These are phyloP conservation scores for Trypanosoma vivax DNA, from an alignment of 208 protist genomes.

Conservation along the genomic window DNA sequence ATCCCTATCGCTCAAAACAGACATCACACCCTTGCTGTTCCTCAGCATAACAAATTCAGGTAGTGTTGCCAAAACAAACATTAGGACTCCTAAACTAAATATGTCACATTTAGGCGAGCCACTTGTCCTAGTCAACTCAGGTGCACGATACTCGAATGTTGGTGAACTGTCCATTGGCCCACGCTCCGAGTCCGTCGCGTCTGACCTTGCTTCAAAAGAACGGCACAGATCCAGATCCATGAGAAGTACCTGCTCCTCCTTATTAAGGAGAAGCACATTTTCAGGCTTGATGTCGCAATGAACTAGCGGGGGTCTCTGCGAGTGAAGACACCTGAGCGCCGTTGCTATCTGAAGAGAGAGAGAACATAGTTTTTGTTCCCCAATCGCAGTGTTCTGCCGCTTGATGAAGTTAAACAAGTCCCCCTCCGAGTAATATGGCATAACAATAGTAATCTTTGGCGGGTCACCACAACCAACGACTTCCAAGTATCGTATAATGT, in stretches of 20 bases:
- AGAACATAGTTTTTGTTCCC: conserved; percentile 62
- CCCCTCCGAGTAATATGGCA: conserved; percentile 81
- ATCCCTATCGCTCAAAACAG: conserved; percentile 45
- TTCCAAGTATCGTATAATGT: conserved; percentile 81
- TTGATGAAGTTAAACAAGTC: conserved; percentile 63
- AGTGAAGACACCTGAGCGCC: conserved; percentile 78
- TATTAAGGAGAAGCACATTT: conserved; percentile 78
- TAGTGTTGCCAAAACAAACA: conserved; percentile 68
- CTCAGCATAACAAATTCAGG: conserved; percentile 57
- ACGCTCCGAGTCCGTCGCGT: conserved; percentile 27
- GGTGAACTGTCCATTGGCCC: conserved; percentile 19
- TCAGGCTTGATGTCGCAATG: conserved; percentile 88
- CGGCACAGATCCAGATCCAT: conserved; percentile 84
- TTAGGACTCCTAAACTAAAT: conserved; percentile 79
- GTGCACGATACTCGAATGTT: conserved; percentile 77
- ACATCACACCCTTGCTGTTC: conserved; percentile 36
- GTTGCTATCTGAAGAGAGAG: conserved; percentile 72
- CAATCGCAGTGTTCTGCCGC: conserved; percentile 39
- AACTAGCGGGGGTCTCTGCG: conserved; percentile 63
- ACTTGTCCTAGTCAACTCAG: conserved; percentile 31
- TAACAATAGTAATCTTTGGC: conserved; percentile 60
- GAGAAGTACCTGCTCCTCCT: conserved; percentile 78
- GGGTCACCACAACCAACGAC: conserved; percentile 47
- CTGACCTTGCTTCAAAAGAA: conserved; percentile 29
- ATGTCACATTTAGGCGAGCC: conserved; percentile 77